Percentiles rank a stretch among this genome's conserved stretches.
Evolutionary conservation across 805 yeast genomes (phyloP).

Genomic region (Tetrapisispora iriomotensis): DNA sequence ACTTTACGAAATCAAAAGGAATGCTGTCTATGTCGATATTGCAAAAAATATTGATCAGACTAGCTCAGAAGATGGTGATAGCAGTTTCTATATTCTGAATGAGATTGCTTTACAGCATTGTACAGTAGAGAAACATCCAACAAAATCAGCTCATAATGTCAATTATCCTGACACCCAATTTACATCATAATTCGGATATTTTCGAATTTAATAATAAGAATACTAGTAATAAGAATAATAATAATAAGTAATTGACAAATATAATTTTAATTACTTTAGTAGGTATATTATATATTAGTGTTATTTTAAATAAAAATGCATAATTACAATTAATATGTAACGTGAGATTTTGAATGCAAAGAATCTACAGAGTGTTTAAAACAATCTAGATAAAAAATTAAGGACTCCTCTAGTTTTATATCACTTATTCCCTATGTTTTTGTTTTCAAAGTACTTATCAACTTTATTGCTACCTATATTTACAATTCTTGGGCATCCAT

Average conservation of each 20-base stretch:
- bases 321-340: neutral
- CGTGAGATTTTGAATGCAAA: too few species aligned
- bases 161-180: too few species aligned
- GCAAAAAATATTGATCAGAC: slow-evolving; percentile 8
- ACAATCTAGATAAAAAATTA: too few species aligned
- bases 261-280: too few species aligned
- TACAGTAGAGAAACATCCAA: neutral
- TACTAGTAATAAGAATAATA: too few species aligned
- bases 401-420: too few species aligned
- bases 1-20: slow-evolving; percentile 43
- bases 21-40: slow-evolving; percentile 33
- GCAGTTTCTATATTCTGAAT: neutral
- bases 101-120: neutral
- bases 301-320: neutral
- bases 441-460: slow-evolving; percentile 54
- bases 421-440: slow-evolving; percentile 8
- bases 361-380: too few species aligned
- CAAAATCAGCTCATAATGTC: neutral
- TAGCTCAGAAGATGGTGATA: neutral
- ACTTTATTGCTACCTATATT: slow-evolving; percentile 71
- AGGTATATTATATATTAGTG: too few species aligned
- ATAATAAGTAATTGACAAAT: too few species aligned
- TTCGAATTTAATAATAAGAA: too few species aligned
- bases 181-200: too few species aligned
- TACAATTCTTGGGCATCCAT: slow-evolving; percentile 82